Evolutionary conservation across 257 asterid species (phyloP), one percentile per base, ranked within the genome.

Genomic region (Solanum bukasovii): DNA sequence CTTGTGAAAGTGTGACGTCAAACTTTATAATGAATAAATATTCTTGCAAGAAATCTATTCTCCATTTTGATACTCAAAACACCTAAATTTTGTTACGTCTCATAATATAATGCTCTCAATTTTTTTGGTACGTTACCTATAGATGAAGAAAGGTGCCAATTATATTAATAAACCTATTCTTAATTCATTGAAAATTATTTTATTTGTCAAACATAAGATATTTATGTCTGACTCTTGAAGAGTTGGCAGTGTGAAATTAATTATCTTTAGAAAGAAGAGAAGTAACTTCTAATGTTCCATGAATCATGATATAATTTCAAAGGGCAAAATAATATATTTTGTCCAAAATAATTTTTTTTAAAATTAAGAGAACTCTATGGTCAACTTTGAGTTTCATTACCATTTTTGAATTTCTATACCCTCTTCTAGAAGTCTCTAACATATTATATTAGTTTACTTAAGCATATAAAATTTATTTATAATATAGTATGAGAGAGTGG

Each of bases 101-200:
- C 31, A 68, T 70, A 11, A 25, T 86, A 68, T 70, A 29, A 25
- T 86, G 34, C 65, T 29, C 52, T 44, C 70, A 86, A 29, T 56
- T 13, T 79, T 71, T 61, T 72, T 49, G 61, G 87, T 74, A 35
- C 83, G 87, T 89, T 89, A 86, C 91, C 91, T 77, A 82, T n/a
- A 16, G 49, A 56, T 87, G 91, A 91, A 91, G 91, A 82, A 91
- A 89, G 85, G 91, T 82, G 71, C 63, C 90, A 74, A 83, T 68
- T 5, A 12, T 67, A 67, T 25, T 67, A 5, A 65, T 65, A 7
- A 68, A 85, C 68, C 61, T 40, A 35, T 85, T 85, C 42, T 46
- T 9, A 33, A 79, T 65, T 34, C 10, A 63, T 79, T 78, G 27
- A 40, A 40, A 77, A 78, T 4, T 9, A 78, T 40, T 78, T 78